Evolutionary conservation across 192 early-diverging fungal species (phyloP).

Genomic region (Coemansia sp.): DNA sequence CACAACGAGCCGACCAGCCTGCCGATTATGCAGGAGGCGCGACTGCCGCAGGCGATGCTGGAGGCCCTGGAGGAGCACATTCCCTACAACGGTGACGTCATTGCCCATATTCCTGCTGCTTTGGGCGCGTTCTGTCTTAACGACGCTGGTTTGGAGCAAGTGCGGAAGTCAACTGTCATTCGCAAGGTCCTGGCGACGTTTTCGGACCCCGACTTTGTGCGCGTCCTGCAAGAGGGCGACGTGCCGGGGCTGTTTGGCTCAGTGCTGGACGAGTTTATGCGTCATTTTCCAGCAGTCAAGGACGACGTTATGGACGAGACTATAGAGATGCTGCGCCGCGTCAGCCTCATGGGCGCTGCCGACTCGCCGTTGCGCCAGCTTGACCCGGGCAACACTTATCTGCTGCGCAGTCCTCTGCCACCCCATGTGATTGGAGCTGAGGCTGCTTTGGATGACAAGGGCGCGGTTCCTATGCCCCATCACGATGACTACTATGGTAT

Average conservation of each 20-base stretch:
- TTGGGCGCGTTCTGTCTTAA: slow-evolving; percentile 98
- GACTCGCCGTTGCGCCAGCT: slow-evolving; percentile 36
- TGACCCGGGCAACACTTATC: slow-evolving; percentile 49
- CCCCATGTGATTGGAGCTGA: not conserved
- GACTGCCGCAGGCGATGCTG: slow-evolving; percentile 84
- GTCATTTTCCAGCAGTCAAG: slow-evolving; percentile 91
- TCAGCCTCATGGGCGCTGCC: slow-evolving; percentile 63
- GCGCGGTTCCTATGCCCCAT: slow-evolving; percentile 16
- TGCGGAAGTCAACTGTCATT: slow-evolving; percentile 72
- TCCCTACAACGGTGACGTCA: slow-evolving; percentile 80
- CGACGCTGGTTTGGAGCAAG: slow-evolving; percentile 79
- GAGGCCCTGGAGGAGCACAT: slow-evolving; percentile 67
- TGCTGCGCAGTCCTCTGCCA: slow-evolving; percentile 26
- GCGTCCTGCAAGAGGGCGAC: slow-evolving; percentile 80
- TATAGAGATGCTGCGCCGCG: slow-evolving; percentile 66
- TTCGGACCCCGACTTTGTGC: slow-evolving; percentile 75
- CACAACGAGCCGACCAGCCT: slow-evolving; percentile 98
- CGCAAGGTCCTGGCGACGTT: slow-evolving; percentile 75
- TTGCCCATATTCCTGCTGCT: slow-evolving; percentile 81
- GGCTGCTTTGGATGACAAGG: not conserved
- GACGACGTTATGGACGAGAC: slow-evolving; percentile 71
- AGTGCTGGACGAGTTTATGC: slow-evolving; percentile 92
- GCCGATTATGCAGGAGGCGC: slow-evolving; percentile 90
- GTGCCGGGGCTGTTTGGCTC: slow-evolving; percentile 82
- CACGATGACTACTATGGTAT: slow-evolving; percentile 61